A percentile compares a stretch with the other conserved stretches of the same genome.
Conservation (phyloP, 768 basidiomycete genomes). For the Leccinum boreale region DNA sequence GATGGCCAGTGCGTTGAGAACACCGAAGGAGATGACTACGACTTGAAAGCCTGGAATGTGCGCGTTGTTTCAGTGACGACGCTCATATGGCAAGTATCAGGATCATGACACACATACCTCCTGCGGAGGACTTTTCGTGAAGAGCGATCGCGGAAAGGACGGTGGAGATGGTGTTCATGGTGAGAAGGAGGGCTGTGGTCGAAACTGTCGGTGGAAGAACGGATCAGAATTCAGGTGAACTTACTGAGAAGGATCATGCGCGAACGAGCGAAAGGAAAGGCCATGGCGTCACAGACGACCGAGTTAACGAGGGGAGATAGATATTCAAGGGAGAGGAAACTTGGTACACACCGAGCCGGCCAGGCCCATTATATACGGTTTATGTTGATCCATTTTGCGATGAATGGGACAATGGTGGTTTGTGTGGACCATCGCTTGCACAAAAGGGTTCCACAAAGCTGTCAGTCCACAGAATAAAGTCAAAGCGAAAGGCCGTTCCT, state of each 20-base stretch:
- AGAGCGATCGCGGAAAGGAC: constrained; percentile 17
- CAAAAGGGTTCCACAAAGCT: constrained; percentile 2
- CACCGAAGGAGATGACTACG: constrained; percentile 10
- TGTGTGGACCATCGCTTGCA: constrained; percentile 4
- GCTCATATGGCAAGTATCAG: background rate
- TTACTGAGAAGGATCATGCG: constrained; percentile 20
- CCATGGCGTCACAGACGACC: constrained; percentile 22
- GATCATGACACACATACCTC: constrained; percentile 15
- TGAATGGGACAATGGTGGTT: constrained; percentile 9
- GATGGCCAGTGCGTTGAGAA: constrained; percentile 12
- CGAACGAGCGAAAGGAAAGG: constrained; percentile 12
- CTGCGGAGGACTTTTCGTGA: constrained; percentile 19
- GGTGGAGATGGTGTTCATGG: constrained; percentile 11
- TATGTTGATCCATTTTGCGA: background rate
- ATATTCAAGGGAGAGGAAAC: constrained; percentile 3
- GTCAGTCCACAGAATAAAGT: background rate
- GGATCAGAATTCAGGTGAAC: background rate
- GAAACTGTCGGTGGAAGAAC: background rate
- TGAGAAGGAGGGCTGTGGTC: constrained; percentile 15
- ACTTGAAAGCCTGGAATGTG: constrained; percentile 20
- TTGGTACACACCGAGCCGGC: background rate
- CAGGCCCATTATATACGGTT: constrained; percentile 14
- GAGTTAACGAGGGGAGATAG: constrained; percentile 2
- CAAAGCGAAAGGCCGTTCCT: background rate
- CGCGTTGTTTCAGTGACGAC: background rate